Evolutionary conservation across 1,284 basidiomycete species (phyloP).

Genomic region (Moesziomyces antarcticus): DNA sequence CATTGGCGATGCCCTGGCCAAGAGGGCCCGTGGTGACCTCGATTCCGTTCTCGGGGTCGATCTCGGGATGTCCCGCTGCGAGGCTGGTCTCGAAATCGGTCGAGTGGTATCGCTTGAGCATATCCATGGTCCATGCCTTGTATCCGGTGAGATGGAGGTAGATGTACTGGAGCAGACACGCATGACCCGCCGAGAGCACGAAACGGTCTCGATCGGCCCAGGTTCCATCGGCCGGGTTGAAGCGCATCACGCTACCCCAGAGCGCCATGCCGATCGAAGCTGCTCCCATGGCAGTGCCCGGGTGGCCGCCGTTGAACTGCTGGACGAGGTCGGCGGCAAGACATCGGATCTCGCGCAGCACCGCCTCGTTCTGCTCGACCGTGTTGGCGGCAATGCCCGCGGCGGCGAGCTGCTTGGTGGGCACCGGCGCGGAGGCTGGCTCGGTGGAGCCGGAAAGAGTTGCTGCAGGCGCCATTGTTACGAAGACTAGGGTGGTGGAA

Average conservation of each 20-base stretch:
- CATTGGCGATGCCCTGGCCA: constrained; percentile 86
- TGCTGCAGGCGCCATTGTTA: neutral
- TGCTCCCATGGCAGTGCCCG: constrained; percentile 74
- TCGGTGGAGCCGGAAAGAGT: neutral
- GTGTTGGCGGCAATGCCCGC: constrained; percentile 4
- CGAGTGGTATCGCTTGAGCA: constrained; percentile 77
- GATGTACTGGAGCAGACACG: constrained; percentile 75
- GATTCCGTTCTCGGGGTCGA: constrained; percentile 81
- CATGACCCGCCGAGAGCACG: constrained; percentile 76
- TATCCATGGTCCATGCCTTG: constrained; percentile 78
- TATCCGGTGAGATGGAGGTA: constrained; percentile 84
- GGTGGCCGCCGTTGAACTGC: constrained; percentile 76
- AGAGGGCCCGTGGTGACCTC: constrained; percentile 96
- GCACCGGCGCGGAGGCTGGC: neutral
- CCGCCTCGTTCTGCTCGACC: constrained; percentile 13
- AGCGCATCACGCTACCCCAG: constrained; percentile 79
- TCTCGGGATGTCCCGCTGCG: constrained; percentile 82
- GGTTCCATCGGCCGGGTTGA: constrained; percentile 84
- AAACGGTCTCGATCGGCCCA: constrained; percentile 74
- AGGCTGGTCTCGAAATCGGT: constrained; percentile 73
- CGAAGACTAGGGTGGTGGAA: no score
- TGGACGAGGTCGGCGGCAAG: constrained; percentile 45
- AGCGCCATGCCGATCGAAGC: constrained; percentile 87
- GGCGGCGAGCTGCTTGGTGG: neutral
- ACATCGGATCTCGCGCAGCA: constrained; percentile 65